A percentile compares a stretch with the other conserved stretches of the same genome.
phyloP scores from a whole-genome alignment of 1,284 basidiomycete genomes.

The Trichosporon sp. region DNA sequence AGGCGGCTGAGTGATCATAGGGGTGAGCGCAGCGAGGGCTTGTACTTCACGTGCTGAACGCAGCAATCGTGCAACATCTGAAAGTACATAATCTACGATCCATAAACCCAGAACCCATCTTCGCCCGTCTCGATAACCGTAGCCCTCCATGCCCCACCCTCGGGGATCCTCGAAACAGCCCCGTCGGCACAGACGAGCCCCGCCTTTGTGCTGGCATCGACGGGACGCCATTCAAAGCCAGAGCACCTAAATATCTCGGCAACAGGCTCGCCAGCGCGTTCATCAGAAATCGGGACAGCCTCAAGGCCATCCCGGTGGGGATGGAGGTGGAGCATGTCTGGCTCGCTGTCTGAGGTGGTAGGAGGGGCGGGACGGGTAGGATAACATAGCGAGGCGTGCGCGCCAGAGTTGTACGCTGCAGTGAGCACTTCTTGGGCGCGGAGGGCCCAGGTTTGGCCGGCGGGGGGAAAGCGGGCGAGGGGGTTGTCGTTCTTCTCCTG shows the following conservation, averaged over 20 bases:
- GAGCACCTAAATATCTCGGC: slow-evolving; percentile 76
- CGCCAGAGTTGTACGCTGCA: slow-evolving; percentile 66
- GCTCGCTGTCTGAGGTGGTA: slow-evolving; percentile 23
- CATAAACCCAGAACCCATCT: slow-evolving; percentile 28
- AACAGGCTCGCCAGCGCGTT: slow-evolving; percentile 55
- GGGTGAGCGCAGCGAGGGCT: too few species aligned
- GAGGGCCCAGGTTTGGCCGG: slow-evolving; percentile 21
- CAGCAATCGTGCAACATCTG: not conserved
- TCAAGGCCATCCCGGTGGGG: not conserved
- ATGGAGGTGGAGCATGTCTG: slow-evolving; percentile 16
- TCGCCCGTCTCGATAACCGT: slow-evolving; percentile 12
- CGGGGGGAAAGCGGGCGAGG: not conserved
- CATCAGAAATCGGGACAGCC: not conserved
- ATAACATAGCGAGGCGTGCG: slow-evolving; percentile 62
- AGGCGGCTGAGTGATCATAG: too few species aligned
- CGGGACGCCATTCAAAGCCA: slow-evolving; percentile 79
- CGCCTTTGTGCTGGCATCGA: slow-evolving; percentile 35
- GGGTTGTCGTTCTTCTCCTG: not conserved
- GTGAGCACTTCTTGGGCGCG: slow-evolving; percentile 53
- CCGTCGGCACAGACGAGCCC: slow-evolving; percentile 69
- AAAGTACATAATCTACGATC: not conserved
- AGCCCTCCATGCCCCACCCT: slow-evolving; percentile 50
- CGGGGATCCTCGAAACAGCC: slow-evolving; percentile 57
- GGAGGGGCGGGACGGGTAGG: not conserved
- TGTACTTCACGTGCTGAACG: too few species aligned